Base-by-base conservation (phyloP, 2,329 filamentous ascomycete genomes). In the Diatrype stigma region DNA sequence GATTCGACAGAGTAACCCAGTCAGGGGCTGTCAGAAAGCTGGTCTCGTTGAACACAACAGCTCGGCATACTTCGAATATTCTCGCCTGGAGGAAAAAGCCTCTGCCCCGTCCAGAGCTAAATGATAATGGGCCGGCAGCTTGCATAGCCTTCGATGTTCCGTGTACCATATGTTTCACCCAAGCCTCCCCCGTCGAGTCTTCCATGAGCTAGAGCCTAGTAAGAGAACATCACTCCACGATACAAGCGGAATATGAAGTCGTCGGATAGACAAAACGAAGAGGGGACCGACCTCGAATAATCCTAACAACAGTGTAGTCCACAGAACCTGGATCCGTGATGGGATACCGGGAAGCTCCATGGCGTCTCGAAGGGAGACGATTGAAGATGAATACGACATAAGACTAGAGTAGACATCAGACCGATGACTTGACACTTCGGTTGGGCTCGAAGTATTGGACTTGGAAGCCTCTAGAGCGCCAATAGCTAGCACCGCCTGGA, bases 131-230 rank as follows among this genome's bases (percentile, higher is more conserved):
- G 2, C 48, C 45, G 7, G 45, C 23, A 5, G 51, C 51, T 16
- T 47, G 32, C 2, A 53, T 22, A 19, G 51, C 48, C 21, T n/a
- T 53, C 7, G 48, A 40, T 30, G 51, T 53, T 21, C 48, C 51
- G 32, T 53, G 48, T 30, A 53, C 45, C 51, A 53, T 53, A 35
- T 50, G 51, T 22, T 45, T 47, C 17, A 53, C 19, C 51, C 48
- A 53, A 3, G 45, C 51, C 5, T 44, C 40, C 6, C 51, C 51
- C 2, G 48, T 53, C 16, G 44, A 16, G 30, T 38, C 45, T 21
- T 50, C 30, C 51, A 53, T 50, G 10, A 53, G 48, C 51, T 53
- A 37, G 6, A 17, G 16, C 16, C 34, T 37, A 17, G 34, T 37
- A 16, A 37, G 34, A 37, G 6, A 37, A 37, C 6, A 16, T 6